Base-by-base conservation (phyloP, 257 asterid genomes). In the Nicotiana undulata region DNA sequence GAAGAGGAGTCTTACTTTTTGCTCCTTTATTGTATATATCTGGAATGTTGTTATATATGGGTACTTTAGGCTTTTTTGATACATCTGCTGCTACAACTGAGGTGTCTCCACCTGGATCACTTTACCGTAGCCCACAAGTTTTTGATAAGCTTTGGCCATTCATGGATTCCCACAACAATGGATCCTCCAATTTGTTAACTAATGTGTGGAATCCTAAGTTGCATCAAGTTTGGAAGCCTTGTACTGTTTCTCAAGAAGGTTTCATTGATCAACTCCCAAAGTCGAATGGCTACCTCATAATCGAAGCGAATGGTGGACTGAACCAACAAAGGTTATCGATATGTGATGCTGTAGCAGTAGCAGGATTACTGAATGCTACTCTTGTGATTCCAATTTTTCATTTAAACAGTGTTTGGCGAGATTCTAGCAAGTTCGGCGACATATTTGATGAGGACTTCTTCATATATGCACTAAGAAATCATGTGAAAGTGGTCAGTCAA, bases 261-360 rank as follows among this genome's bases (percentile, higher is more conserved):
- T 82, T 82, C 74, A 78, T 89, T n/a, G 97, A 90, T 40, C 46
- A 40, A 86, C 58, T 92, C 78, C 93, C 97, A 34, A 89, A 84
- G 79, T 90, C 98, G 40, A 96, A 92, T 79, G 98, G 99, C 58
- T 96, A 49, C 91, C 91, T 94, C 67, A 93, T 96, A 85, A 92
- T 96, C 75, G 99, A 96, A 90, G 99, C 99, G 81, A 96, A 96
- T 82, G 99, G 99, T 84, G 99, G 99, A 49, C 83, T 96, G 89
- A 96, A 96, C 92, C 99, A 96, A 81, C 99, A 96, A 88, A 81
- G 99, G 84, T 87, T 96, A 85, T 94, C 99, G 89, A 96, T 96
- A 88, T 94, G 98, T 91, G 99, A 96, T 88, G 99, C 97, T 56
- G 99, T 92, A 67, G 98, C 99, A 10, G 98, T 96, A 75, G 99